Conservation (phyloP, 805 yeast genomes). For the Starmerella vaccinii region DNA sequence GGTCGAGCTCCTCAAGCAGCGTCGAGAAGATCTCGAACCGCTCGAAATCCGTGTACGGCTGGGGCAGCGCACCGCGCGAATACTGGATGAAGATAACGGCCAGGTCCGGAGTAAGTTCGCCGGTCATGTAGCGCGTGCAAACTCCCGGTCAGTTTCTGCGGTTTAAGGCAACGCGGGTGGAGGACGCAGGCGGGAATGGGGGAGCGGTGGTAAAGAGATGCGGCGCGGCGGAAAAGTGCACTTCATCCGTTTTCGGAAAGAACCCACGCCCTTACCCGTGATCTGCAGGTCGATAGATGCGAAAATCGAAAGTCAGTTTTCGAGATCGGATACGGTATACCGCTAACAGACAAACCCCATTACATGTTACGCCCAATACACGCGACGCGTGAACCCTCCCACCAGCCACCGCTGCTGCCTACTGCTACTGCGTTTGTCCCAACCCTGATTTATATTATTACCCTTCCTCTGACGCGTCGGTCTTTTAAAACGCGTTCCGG, state of each 20-base stretch:
- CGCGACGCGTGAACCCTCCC: neutral
- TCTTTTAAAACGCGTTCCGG: neutral
- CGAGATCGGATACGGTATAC: neutral
- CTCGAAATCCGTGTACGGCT: neutral
- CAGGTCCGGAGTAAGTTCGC: neutral
- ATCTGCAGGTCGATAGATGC: neutral
- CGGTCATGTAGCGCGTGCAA: neutral
- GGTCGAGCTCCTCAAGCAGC: conserved; percentile 36
- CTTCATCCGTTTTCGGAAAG: neutral
- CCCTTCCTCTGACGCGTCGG: neutral
- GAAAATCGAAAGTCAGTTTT: neutral
- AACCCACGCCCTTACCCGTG: neutral
- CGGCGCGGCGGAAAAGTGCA: too few species aligned
- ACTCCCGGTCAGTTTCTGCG: too few species aligned
- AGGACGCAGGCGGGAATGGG: too few species aligned
- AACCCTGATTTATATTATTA: neutral
- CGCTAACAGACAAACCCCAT: too few species aligned
- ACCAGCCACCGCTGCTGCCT: neutral
- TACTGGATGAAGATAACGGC: neutral
- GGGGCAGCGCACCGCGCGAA: neutral
- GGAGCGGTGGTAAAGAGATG: too few species aligned
- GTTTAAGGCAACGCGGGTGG: too few species aligned
- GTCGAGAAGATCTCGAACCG: conserved; percentile 27
- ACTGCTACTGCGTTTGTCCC: neutral
- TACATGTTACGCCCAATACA: too few species aligned